Evolutionary conservation across 2,329 filamentous ascomycete genomes (phyloP).

Genomic region (Chrysoporthe cubensis): DNA sequence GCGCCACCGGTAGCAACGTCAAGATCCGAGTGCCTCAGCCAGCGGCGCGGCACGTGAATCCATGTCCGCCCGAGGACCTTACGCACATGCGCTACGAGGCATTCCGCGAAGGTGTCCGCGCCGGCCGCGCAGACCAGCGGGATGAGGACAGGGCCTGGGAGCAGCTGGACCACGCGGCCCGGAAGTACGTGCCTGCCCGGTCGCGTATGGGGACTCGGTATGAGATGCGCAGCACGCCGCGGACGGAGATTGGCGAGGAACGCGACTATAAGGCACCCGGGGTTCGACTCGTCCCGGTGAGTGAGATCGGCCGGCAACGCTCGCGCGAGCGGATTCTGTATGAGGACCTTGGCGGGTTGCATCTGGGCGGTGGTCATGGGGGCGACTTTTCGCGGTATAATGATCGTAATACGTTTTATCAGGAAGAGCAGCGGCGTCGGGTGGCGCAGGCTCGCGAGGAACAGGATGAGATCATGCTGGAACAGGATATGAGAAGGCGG

Average conservation of each 20-base stretch:
- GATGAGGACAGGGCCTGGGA: neutral
- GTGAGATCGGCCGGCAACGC: slow-evolving; percentile 24
- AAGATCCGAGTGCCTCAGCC: neutral
- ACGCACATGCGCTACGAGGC: neutral
- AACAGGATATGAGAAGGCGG: slow-evolving; percentile 5
- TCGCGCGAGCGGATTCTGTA: neutral
- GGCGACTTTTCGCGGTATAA: neutral
- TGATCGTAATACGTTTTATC: neutral
- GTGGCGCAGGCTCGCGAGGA: slow-evolving; percentile 14
- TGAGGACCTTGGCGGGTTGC: slow-evolving; percentile 1
- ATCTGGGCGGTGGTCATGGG: neutral
- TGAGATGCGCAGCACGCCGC: slow-evolving; percentile 2
- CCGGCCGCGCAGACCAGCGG: neutral
- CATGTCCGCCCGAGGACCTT: neutral
- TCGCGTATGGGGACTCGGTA: neutral
- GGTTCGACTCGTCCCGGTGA: slow-evolving; percentile 18
- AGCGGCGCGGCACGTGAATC: neutral
- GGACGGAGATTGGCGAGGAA: slow-evolving; percentile 2
- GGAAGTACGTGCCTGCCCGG: neutral
- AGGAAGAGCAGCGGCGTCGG: slow-evolving; percentile 6
- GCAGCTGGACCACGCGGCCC: neutral
- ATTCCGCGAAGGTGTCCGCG: neutral
- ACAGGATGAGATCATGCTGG: slow-evolving; percentile 16
- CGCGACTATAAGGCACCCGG: neutral
- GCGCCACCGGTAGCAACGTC: neutral